Base-by-base conservation (phyloP, 345 rosid genomes). In the Durio zibethinus region DNA sequence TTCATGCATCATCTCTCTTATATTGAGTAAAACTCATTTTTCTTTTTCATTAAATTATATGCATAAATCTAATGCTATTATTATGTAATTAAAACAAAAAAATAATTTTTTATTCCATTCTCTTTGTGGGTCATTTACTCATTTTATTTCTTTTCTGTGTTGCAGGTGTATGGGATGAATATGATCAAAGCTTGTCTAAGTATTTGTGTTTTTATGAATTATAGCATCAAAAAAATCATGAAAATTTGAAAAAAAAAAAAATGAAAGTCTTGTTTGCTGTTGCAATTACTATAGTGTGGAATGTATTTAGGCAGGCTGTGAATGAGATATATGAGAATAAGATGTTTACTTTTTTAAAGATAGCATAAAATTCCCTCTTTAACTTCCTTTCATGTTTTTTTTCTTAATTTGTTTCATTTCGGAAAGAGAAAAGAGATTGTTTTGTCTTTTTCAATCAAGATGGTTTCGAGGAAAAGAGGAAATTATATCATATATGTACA, bases 111-210 rank as follows among this genome's bases (percentile, higher is more conserved):
- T 5, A 36, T 36, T 36, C 40, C 40, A 36, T 36, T 36, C 10
- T 31, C 31, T 61, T 15, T 12, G 35, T 27, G 4, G 4, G 36
- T 33, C 36, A 33, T 33, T 33, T 33, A 33, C 36, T 33, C 36
- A 12, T 47, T 14, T 50, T 50, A 1, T 47, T 50, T 50, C n/a
- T 14, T 57, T 23, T 23, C 4, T 36, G 5, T 27, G 0, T 47
- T 69, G 56, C 73, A 69, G 73, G 38, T 48, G 8, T 5, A 48
- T 18, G 57, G 40, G 38, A 47, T 70, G 40, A n/a, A 29, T 27
- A 23, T 48, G 74, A 48, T n/a, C n/a, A n/a, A 70, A 40, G 74
- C 74, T 29, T 70, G 59, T 48, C 57, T 27, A 27, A 48, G 27
- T 69, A 47, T 2, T 56, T 56, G 15, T 57, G 15, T 56, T 25